Base-by-base conservation (phyloP, 1,284 basidiomycete species). In the Ustanciosporium gigantosporum region DNA sequence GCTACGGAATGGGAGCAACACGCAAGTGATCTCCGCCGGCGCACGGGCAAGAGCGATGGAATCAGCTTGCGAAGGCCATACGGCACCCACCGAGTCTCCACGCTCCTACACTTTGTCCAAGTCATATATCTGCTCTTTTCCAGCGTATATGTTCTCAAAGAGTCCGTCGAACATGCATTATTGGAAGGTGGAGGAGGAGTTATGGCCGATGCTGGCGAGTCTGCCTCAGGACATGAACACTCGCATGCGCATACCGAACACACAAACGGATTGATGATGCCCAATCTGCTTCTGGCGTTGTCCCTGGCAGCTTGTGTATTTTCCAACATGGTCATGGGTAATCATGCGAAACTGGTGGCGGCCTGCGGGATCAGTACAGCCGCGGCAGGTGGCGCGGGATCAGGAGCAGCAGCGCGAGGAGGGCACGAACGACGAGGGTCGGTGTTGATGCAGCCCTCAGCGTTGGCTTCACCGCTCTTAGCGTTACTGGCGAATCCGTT, bases 71-170 rank as follows among this genome's bases (percentile, higher is more conserved):
- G 41, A 11, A 43, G 56, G 14, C 69, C 69, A 0, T 70, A 59
- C 25, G 91, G 91, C 31, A 84, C 84, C 41, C 84, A 85, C 5
- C 85, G 91, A 3, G 75, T 89, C 36, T 85, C 87, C 59, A 88
- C 90, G 0, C 83, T 93, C 1, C 78, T 88, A 5, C 85, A 90
- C 67, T 96, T 96, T 72, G 85, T 89, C 0, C 91, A 95, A 75
- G 85, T 86, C 14, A 86, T 94, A 17, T 95, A 92, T 79, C 82
- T 96, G 46, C 85, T 93, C 75, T 95, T 96, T 74, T 84, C 90
- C 0, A 87, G 89, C 0, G 86, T 94, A 6, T 96, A 95, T 78
- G 88, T 94, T 20, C 91, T 89, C 73, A 96, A 95, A 74, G 92
- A 96, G 81, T 88, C 89, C 0, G 81, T 95, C 23, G 75, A 77